Base-by-base conservation (phyloP, 768 basidiomycete species). In the Mrakia gelida region DNA sequence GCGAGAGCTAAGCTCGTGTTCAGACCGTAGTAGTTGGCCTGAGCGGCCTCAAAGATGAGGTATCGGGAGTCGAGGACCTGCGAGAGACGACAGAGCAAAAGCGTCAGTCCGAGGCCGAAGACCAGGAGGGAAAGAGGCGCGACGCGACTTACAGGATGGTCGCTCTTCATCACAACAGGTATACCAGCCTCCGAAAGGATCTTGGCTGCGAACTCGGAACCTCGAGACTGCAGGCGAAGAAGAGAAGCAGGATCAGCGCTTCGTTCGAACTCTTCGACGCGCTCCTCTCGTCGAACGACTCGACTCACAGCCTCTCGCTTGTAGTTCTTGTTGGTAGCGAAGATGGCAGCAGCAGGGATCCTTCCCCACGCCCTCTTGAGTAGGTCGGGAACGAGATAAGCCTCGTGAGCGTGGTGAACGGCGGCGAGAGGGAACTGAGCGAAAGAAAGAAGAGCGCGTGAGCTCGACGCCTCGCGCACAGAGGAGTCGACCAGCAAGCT, bases 151-250 rank as follows among this genome's bases (percentile, higher is more conserved):
- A 70, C 67, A 11, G 65, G 65, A 30, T 67, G 65, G 16, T 67
- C 75, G 4, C n/a, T 28, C 62, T 95, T 94, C 89, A 94, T 90
- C 15, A 90, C 85, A 6, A 93, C 90, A 0, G 87, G 86, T 68
- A 94, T 82, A 3, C 90, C 91, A 63, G 89, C 85, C 68, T 91
- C 88, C 3, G 90, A 87, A 9, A 95, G 86, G 71, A 95, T 87
- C 49, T 89, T 89, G 7, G 92, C 89, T 0, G 93, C 92, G 81
- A 92, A 95, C 81, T 92, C 92, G 1, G 92, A 91, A 0, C 89
- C 89, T 67, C 92, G 71, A 28, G n/a, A 67, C 63, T 74, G 21
- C 9, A 23, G 26, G 26, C 38, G 8, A 21, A 18, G 32, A 34
- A 13, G 32, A 67, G 18, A 38, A 3, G n/a, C n/a, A n/a, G 32